phyloP scores from a whole-genome alignment of 2,329 filamentous ascomycete species.

The Cercospora sesami region DNA sequence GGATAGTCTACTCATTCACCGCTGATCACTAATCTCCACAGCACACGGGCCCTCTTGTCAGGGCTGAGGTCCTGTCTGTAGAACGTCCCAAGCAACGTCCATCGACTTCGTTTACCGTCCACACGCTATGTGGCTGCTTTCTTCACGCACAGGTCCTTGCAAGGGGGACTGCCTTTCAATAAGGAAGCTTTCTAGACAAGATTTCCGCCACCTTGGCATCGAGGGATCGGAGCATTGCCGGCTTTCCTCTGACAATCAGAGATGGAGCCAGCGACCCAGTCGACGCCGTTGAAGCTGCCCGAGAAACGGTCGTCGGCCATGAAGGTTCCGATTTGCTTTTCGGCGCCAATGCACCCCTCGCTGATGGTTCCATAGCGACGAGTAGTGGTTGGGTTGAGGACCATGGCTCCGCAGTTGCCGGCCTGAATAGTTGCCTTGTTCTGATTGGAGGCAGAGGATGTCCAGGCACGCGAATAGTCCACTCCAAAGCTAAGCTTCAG shows the following conservation, averaged over 20 bases:
- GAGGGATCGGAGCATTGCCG: constrained; percentile 20
- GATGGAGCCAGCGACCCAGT: constrained; percentile 25
- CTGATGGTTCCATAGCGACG: constrained; percentile 27
- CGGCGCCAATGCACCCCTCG: constrained; percentile 23
- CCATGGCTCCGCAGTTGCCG: constrained; percentile 24
- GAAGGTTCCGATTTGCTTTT: constrained; percentile 25
- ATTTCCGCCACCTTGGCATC: constrained; percentile 24
- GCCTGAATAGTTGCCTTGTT: constrained; percentile 18
- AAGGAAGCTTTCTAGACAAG: background rate
- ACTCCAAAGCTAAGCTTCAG: constrained; percentile 12
- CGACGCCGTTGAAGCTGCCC: constrained; percentile 21
- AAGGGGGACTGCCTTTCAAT: background rate
- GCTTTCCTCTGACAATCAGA: constrained; percentile 23
- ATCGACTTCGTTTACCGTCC: background rate
- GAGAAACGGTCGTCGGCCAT: constrained; percentile 26
- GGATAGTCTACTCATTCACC: background rate
- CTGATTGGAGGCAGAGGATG: constrained; percentile 11
- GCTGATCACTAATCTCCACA: background rate
- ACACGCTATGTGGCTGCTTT: background rate
- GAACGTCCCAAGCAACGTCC: background rate
- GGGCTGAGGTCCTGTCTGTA: background rate
- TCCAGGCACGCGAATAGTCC: constrained; percentile 13
- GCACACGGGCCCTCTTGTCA: background rate
- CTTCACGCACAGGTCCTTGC: background rate
- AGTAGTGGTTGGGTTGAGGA: constrained; percentile 27